Conservation (phyloP, 73 alveolate species). For the Symbiodinium natans region DNA sequence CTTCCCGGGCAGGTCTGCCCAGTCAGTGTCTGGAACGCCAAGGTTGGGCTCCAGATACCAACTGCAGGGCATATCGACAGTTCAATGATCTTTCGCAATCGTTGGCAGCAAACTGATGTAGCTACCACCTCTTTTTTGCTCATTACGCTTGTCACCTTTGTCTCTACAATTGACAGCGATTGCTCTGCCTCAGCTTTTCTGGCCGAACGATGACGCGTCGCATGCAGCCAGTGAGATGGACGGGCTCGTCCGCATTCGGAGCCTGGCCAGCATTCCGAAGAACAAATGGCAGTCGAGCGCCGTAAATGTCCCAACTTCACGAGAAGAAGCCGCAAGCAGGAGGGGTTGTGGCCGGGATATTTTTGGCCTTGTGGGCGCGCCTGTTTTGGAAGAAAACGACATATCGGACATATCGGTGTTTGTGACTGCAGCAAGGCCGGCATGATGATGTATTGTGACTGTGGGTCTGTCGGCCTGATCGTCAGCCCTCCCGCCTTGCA, state of each 20-base stretch:
- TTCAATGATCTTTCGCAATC: too few relatives aligned
- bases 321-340: background rate
- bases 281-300: background rate
- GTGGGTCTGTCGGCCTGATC: too few relatives aligned
- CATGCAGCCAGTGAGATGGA: slow-evolving; percentile 67
- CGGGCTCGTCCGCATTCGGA: background rate
- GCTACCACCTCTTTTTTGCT: background rate
- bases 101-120: background rate
- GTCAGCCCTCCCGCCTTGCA: too few relatives aligned
- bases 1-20: background rate
- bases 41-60: slow-evolving; percentile 4
- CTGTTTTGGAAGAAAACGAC: too few relatives aligned
- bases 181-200: background rate
- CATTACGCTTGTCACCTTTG: background rate
- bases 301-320: background rate
- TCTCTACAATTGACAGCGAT: background rate
- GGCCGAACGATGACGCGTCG: slow-evolving; percentile 74
- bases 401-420: too few relatives aligned
- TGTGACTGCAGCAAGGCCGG: too few relatives aligned
- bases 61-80: background rate
- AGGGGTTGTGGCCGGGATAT: too few relatives aligned
- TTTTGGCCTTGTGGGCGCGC: too few relatives aligned
- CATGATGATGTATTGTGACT: too few relatives aligned
- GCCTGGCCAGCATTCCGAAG: background rate
- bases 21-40: background rate